These are phyloP conservation scores for Beauveria varroae DNA, from an alignment of 2,329 filamentous ascomycete species.

Conservation along the genomic window DNA sequence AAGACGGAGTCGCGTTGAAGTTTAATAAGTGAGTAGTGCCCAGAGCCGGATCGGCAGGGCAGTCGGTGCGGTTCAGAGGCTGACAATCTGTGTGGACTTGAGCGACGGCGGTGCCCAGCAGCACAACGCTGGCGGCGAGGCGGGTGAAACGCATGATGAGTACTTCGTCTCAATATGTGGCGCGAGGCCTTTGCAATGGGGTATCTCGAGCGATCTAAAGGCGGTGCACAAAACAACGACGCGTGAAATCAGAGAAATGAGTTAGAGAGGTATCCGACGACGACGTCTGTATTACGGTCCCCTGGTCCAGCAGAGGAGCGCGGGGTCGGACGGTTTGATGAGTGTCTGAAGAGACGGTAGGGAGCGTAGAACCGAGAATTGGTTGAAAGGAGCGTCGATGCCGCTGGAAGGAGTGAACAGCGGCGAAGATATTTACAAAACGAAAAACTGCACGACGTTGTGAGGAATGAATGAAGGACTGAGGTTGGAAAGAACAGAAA, in stretches of 20 bases:
- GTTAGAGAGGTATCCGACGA: neutral
- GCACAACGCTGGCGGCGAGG: slow-evolving; percentile 26
- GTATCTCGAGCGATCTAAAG: neutral
- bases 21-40: slow-evolving; percentile 54
- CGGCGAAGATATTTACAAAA: neutral
- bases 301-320: slow-evolving; percentile 12
- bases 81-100: slow-evolving; percentile 77
- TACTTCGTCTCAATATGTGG: neutral
- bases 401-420: slow-evolving; percentile 14
- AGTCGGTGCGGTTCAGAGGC: slow-evolving; percentile 59
- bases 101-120: slow-evolving; percentile 45
- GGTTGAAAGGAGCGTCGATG: neutral
- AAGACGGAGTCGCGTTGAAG: slow-evolving; percentile 55
- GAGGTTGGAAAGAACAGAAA: neutral
- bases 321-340: neutral
- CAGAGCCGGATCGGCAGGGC: slow-evolving; percentile 64
- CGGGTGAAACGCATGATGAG: slow-evolving; percentile 20
- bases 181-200: neutral
- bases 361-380: neutral
- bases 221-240: neutral
- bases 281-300: neutral
- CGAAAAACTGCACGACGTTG: neutral
- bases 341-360: slow-evolving; percentile 1
- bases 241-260: neutral
- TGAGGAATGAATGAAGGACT: slow-evolving; percentile 13